These are phyloP conservation scores for Stylosanthes scabra DNA, from an alignment of 331 rosid species.

Conservation along the genomic window DNA sequence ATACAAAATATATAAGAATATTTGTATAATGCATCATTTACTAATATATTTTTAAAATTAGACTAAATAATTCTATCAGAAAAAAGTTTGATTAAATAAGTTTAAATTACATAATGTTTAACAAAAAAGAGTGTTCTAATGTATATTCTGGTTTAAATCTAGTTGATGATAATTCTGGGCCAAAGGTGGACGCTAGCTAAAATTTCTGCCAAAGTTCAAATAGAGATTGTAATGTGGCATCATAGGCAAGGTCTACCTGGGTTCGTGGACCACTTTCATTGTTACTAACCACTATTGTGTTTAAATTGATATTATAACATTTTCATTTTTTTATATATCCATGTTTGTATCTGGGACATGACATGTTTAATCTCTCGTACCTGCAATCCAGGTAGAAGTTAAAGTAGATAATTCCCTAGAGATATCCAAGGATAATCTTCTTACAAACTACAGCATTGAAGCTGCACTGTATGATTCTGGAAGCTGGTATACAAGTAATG, in stretches of 20 bases:
- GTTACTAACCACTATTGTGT: background rate
- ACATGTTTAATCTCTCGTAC: slow-evolving; percentile 30
- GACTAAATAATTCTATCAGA: no score
- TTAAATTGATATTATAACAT: slow-evolving; percentile 10
- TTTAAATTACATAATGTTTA: no score
- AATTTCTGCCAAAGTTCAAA: background rate
- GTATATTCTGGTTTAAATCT: no score
- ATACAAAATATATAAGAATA: no score
- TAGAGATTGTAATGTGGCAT: background rate
- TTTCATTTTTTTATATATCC: background rate
- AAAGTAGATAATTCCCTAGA: slow-evolving; percentile 77
- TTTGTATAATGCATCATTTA: no score
- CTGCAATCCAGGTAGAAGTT: slow-evolving; percentile 80
- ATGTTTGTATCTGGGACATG: background rate
- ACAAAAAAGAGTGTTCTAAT: no score
- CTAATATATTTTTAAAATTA: no score
- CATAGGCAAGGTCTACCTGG: background rate
- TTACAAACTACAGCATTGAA: slow-evolving; percentile 65
- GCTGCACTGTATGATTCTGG: slow-evolving; percentile 73
- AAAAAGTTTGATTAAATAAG: no score
- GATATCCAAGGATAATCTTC: slow-evolving; percentile 63
- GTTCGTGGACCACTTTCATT: background rate
- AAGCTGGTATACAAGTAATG: slow-evolving; percentile 63
- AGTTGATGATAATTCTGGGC: background rate
- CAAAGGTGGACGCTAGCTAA: background rate